Evolutionary conservation across 2,329 filamentous ascomycete species (phyloP).

Genomic region (Davidsoniella eucalypti): DNA sequence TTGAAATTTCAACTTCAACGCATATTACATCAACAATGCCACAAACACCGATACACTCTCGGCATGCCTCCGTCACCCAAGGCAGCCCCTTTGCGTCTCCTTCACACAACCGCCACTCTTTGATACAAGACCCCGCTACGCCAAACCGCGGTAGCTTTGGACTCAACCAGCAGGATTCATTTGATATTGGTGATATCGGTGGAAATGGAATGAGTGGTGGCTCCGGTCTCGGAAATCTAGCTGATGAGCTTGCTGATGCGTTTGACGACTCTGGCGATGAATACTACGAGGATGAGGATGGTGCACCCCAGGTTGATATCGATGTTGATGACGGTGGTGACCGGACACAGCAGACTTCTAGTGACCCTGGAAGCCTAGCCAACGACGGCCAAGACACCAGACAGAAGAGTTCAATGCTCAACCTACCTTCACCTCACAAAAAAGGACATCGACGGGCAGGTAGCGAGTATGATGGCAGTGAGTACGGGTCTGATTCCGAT

Average conservation of each 20-base stretch:
- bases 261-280: conserved; percentile 51
- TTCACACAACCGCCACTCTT: conserved; percentile 23
- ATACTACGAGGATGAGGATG: conserved; percentile 28
- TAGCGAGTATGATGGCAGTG: conserved; percentile 54
- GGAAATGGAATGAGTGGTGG: conserved; percentile 22
- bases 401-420: conserved; percentile 26
- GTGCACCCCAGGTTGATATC: conserved; percentile 22
- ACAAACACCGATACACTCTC: conserved; percentile 41
- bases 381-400: conserved; percentile 14
- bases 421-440: conserved; percentile 27
- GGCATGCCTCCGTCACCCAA: conserved; percentile 39
- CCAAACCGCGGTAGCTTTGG: conserved; percentile 32
- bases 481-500: conserved; percentile 58
- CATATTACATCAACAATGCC: conserved; percentile 22
- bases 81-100: conserved; percentile 11
- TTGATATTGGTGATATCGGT: conserved; percentile 31
- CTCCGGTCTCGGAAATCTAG: conserved; percentile 57
- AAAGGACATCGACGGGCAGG: conserved; percentile 34
- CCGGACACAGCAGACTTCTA: neutral
- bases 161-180: conserved; percentile 25
- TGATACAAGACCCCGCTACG: conserved; percentile 32
- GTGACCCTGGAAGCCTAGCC: conserved; percentile 2
- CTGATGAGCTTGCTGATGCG: conserved; percentile 64
- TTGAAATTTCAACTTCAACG: too few species aligned
- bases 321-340: conserved; percentile 12